These are phyloP conservation scores for Cryphonectria nitschkei DNA, from an alignment of 2,329 filamentous ascomycete species.

Conservation along the genomic window DNA sequence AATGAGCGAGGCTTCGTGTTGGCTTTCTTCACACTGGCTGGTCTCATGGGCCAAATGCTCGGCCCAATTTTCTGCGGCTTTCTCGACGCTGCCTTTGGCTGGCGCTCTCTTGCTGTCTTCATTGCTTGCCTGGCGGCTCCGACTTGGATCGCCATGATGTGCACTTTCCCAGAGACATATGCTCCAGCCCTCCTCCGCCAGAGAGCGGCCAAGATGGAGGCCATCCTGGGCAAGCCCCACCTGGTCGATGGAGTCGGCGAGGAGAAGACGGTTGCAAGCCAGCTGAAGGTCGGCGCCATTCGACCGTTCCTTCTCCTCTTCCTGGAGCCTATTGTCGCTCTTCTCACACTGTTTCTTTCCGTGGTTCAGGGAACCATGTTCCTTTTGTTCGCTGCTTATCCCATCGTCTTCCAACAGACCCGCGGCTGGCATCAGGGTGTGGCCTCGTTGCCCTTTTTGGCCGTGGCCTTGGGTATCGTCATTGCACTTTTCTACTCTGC, in stretches of 20 bases:
- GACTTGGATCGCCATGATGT: constrained; percentile 53
- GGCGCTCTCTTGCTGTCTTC: constrained; percentile 30
- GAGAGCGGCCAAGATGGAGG: constrained; percentile 55
- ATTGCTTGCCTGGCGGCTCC: constrained; percentile 28
- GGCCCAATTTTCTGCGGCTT: constrained; percentile 32
- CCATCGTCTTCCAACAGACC: constrained; percentile 55
- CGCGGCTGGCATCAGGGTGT: constrained; percentile 54
- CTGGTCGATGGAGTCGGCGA: constrained; percentile 30
- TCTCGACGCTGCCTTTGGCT: constrained; percentile 30
- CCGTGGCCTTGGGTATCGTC: constrained; percentile 58
- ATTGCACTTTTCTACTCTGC: constrained; percentile 51
- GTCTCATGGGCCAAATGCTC: constrained; percentile 33
- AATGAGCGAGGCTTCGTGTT: constrained; percentile 60
- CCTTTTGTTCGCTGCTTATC: constrained; percentile 47
- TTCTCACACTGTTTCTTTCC: constrained; percentile 58
- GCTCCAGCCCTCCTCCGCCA: constrained; percentile 59
- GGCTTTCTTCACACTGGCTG: constrained; percentile 58
- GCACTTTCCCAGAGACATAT: constrained; percentile 64
- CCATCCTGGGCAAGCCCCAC: constrained; percentile 45
- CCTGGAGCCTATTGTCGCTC: constrained; percentile 59
- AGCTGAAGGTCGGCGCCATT: constrained; percentile 53
- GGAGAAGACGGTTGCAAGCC: constrained; percentile 46
- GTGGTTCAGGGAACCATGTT: constrained; percentile 44
- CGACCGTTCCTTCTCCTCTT: constrained; percentile 47
- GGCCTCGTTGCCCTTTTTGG: constrained; percentile 59